A percentile compares a stretch with the other conserved stretches of the same genome.
Evolutionary conservation across 495 filamentous ascomycete species (phyloP).

Genomic region (Collariella sp.): DNA sequence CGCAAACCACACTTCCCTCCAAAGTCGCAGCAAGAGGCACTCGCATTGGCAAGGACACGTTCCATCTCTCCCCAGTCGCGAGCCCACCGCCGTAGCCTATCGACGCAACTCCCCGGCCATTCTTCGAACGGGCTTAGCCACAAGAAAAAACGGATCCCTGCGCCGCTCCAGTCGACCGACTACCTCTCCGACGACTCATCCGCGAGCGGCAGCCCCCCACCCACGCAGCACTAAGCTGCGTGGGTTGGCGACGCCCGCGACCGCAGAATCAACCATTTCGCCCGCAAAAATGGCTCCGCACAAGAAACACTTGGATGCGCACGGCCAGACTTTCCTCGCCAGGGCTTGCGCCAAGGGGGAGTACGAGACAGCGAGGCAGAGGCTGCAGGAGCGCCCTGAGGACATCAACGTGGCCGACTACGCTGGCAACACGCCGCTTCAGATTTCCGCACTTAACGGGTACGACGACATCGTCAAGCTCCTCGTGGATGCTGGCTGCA

Average conservation of each 20-base stretch:
- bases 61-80: constrained; percentile 57
- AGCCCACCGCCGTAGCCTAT: constrained; percentile 53
- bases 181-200: constrained; percentile 67
- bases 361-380: constrained; percentile 56
- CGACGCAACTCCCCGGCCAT: constrained; percentile 48
- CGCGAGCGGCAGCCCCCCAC: constrained; percentile 58
- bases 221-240: constrained; percentile 58
- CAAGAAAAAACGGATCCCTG: constrained; percentile 49
- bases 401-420: constrained; percentile 86
- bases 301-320: constrained; percentile 77
- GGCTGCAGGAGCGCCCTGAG: constrained; percentile 66
- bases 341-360: constrained; percentile 73
- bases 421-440: constrained; percentile 86
- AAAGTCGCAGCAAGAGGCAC: constrained; percentile 31
- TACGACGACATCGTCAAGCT: constrained; percentile 72
- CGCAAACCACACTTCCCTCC: constrained; percentile 23
- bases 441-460: constrained; percentile 81
- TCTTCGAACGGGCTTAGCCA: constrained; percentile 44
- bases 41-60: constrained; percentile 40
- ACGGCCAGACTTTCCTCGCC: constrained; percentile 77
- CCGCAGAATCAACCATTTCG: constrained; percentile 48
- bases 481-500: constrained; percentile 71
- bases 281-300: constrained; percentile 58
- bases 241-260: constrained; percentile 52
- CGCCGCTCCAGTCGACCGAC: constrained; percentile 54